Evolutionary conservation across 2,329 filamentous ascomycete genomes (phyloP).

Genomic region (Polytolypa hystricis): DNA sequence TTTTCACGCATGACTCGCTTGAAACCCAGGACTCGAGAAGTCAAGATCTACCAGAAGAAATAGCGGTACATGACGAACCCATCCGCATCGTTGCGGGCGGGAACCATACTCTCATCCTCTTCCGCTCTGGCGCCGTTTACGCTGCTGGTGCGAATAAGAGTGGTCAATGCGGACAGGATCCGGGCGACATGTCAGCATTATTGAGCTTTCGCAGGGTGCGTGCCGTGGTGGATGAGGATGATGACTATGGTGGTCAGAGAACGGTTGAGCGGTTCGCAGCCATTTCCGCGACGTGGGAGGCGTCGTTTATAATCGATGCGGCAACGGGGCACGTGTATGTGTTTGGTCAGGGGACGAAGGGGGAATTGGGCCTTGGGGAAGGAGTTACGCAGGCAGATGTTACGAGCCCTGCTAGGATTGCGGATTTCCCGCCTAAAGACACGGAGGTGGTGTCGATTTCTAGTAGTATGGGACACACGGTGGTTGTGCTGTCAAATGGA

Average conservation of each 20-base stretch:
- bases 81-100: constrained; percentile 53
- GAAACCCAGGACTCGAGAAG: not conserved
- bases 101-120: constrained; percentile 73
- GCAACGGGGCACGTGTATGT: constrained; percentile 43
- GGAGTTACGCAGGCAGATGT: constrained; percentile 15
- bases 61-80: constrained; percentile 12
- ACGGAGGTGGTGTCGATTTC: constrained; percentile 53
- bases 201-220: constrained; percentile 20
- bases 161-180: constrained; percentile 31
- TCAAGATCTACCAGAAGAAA: not conserved
- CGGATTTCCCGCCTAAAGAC: constrained; percentile 52
- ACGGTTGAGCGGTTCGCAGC: constrained; percentile 27
- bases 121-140: constrained; percentile 48
- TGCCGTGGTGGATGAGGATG: constrained; percentile 10
- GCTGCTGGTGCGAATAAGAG: constrained; percentile 52
- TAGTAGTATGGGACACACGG: constrained; percentile 66
- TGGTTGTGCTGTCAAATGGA: constrained; percentile 63
- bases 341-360: constrained; percentile 57
- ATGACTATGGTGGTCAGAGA: constrained; percentile 3
- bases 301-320: constrained; percentile 50
- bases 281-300: constrained; percentile 69
- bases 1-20: constrained; percentile 23
- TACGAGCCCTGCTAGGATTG: constrained; percentile 39
- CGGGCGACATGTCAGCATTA: constrained; percentile 8
- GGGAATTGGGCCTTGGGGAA: constrained; percentile 57